These are phyloP conservation scores for Priceomyces melissophilus DNA, from an alignment of 805 yeast species.

Conservation along the genomic window DNA sequence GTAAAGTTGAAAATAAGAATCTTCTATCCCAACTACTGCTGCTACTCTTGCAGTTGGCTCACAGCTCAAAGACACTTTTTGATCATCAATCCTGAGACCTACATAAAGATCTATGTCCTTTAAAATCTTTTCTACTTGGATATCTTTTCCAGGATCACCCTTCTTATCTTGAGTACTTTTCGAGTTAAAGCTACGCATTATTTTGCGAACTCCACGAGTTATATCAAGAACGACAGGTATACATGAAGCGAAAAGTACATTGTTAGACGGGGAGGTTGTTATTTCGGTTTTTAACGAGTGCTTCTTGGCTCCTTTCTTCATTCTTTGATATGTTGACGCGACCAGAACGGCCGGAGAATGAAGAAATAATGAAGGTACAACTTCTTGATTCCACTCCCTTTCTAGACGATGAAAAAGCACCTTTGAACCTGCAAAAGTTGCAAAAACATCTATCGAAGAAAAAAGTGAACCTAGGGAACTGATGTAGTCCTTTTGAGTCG, in stretches of 20 bases:
- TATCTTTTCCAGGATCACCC: constrained; percentile 20
- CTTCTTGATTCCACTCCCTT: constrained; percentile 30
- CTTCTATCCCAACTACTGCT: constrained; percentile 72
- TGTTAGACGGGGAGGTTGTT: constrained; percentile 65
- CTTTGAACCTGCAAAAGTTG: constrained; percentile 68
- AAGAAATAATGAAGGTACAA: constrained; percentile 53
- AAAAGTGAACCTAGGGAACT: constrained; percentile 18
- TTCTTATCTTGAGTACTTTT: not conserved
- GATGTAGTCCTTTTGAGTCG: constrained; percentile 5
- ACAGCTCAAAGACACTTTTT: constrained; percentile 76
- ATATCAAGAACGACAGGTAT: constrained; percentile 74
- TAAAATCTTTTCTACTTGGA: constrained; percentile 41
- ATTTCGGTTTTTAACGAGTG: constrained; percentile 52
- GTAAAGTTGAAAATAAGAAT: constrained; percentile 57
- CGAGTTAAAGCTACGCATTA: constrained; percentile 35
- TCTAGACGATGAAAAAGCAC: constrained; percentile 48
- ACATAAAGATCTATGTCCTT: constrained; percentile 59
- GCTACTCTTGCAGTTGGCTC: constrained; percentile 93
- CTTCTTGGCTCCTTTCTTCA: constrained; percentile 30
- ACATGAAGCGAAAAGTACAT: constrained; percentile 66
- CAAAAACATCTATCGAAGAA: constrained; percentile 46
- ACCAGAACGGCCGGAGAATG: constrained; percentile 74
- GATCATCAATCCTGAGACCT: constrained; percentile 66
- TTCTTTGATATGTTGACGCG: constrained; percentile 49
- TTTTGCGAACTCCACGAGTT: constrained; percentile 43